phyloP scores from a whole-genome alignment of 306 rosid species.

The Senna siamea region DNA sequence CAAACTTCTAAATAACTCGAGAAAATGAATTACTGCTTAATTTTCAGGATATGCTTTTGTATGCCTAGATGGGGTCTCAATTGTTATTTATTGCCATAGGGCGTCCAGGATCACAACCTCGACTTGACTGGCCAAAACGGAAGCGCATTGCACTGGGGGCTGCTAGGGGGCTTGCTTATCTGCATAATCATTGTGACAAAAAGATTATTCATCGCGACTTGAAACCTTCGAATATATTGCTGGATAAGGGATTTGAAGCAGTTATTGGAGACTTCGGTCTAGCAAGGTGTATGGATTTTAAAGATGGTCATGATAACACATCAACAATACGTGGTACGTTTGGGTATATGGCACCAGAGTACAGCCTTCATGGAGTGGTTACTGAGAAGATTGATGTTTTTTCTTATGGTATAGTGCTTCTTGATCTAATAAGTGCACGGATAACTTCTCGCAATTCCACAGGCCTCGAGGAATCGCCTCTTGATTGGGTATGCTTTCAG shows the following conservation, averaged over 20 bases:
- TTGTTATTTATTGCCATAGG: slow-evolving; percentile 43
- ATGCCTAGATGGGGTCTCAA: too few relatives aligned
- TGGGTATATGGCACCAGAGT: slow-evolving; percentile 95
- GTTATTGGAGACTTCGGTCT: slow-evolving; percentile 92
- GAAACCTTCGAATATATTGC: slow-evolving; percentile 85
- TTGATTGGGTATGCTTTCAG: too few relatives aligned
- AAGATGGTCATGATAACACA: slow-evolving; percentile 81
- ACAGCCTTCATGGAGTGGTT: slow-evolving; percentile 71
- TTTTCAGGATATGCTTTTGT: too few relatives aligned
- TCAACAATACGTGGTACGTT: slow-evolving; percentile 67
- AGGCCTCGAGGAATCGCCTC: too few relatives aligned
- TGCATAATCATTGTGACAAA: slow-evolving; percentile 93
- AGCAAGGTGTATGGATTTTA: slow-evolving; percentile 82
- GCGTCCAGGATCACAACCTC: slow-evolving; percentile 49
- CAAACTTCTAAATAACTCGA: too few relatives aligned
- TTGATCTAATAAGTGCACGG: slow-evolving; percentile 57
- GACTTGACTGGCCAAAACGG: slow-evolving; percentile 72
- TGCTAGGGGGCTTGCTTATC: slow-evolving; percentile 87
- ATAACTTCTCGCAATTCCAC: too few relatives aligned
- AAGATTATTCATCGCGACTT: slow-evolving; percentile 90
- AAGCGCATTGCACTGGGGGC: slow-evolving; percentile 73
- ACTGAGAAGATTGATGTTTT: slow-evolving; percentile 91
- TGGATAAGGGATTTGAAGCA: slow-evolving; percentile 44
- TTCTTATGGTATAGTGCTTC: slow-evolving; percentile 93
- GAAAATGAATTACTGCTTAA: too few relatives aligned